A percentile compares a stretch with the other conserved stretches of the same genome.
Evolutionary conservation across 2,329 filamentous ascomycete genomes (phyloP).

Genomic region (Coleophoma eucalyptorum): DNA sequence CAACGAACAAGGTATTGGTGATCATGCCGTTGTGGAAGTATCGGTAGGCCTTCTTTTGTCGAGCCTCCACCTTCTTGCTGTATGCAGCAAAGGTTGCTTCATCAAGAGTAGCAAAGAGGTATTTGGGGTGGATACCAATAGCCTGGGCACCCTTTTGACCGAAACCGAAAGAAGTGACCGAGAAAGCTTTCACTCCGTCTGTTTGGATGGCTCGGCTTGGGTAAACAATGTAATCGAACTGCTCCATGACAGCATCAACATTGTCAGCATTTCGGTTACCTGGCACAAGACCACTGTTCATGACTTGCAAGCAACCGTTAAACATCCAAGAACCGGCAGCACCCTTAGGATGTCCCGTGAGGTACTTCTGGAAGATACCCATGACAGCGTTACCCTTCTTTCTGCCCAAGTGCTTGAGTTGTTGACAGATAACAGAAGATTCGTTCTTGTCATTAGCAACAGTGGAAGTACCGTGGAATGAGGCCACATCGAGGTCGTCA

Average conservation of each 20-base stretch:
- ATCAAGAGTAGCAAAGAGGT: conserved; percentile 92
- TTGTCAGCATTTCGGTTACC: conserved; percentile 99
- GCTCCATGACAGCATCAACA: conserved; percentile 91
- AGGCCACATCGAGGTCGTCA: conserved; percentile 90
- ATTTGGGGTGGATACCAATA: conserved; percentile 94
- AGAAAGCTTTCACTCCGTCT: conserved; percentile 97
- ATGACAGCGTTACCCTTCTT: conserved; percentile 94
- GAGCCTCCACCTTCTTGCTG: conserved; percentile 80
- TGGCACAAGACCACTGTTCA: conserved; percentile 90
- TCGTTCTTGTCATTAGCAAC: conserved; percentile 99
- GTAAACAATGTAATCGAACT: conserved; percentile 97
- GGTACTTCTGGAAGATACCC: conserved; percentile 98
- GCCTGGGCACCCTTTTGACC: conserved; percentile 98
- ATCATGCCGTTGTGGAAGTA: conserved; percentile 98
- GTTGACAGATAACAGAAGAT: conserved; percentile 94
- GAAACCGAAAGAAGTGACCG: conserved; percentile 97
- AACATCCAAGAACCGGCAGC: conserved; percentile 99
- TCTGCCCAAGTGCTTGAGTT: conserved; percentile 90
- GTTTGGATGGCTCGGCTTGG: conserved; percentile 94
- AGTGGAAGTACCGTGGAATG: conserved; percentile 98
- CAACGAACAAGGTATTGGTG: conserved; percentile 96
- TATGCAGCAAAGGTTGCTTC: conserved; percentile 78
- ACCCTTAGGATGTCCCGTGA: conserved; percentile 98
- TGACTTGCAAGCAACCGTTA: conserved; percentile 94
- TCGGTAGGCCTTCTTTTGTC: conserved; percentile 98